Conservation (phyloP, 306 rosid species). For the Castanea mollissima region DNA sequence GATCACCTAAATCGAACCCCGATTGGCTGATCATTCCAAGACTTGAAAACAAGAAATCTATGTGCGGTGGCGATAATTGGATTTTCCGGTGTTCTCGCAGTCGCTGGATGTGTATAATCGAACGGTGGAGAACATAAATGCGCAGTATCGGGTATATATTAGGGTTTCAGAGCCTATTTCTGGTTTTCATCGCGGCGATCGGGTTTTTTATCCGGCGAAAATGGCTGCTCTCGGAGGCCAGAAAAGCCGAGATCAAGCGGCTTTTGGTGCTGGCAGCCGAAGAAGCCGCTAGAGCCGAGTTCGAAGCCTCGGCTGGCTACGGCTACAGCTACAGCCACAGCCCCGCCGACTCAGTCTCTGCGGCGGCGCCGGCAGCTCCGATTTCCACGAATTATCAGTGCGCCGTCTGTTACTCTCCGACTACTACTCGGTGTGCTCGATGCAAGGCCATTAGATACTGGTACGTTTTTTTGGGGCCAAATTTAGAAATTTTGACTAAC, state of each 20-base stretch:
- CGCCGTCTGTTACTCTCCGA: conserved; percentile 69
- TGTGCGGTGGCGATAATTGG: conserved; percentile 49
- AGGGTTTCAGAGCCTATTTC: conserved; percentile 79
- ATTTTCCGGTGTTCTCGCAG: conserved; percentile 24
- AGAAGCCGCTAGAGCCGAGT: conserved; percentile 77
- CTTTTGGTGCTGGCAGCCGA: conserved; percentile 69
- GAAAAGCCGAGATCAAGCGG: conserved; percentile 76
- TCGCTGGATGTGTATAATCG: conserved; percentile 47
- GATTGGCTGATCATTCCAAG: neutral
- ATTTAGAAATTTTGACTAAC: neutral
- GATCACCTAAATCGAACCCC: neutral
- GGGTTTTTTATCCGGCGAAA: conserved; percentile 51
- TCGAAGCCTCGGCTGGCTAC: conserved; percentile 49
- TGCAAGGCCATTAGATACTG: conserved; percentile 93
- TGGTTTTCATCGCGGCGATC: conserved; percentile 53
- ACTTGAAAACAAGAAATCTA: conserved; percentile 23
- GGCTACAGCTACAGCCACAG: neutral
- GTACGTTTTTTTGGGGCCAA: conserved; percentile 30
- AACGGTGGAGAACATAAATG: conserved; percentile 62
- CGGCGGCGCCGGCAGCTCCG: neutral
- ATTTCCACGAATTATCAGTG: conserved; percentile 42
- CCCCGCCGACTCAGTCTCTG: neutral
- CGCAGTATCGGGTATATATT: conserved; percentile 58
- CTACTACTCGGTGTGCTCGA: conserved; percentile 71
- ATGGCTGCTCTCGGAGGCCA: conserved; percentile 63